Evolutionary conservation across 495 filamentous ascomycete genomes (phyloP).

Genomic region (Filosporella fistucella): DNA sequence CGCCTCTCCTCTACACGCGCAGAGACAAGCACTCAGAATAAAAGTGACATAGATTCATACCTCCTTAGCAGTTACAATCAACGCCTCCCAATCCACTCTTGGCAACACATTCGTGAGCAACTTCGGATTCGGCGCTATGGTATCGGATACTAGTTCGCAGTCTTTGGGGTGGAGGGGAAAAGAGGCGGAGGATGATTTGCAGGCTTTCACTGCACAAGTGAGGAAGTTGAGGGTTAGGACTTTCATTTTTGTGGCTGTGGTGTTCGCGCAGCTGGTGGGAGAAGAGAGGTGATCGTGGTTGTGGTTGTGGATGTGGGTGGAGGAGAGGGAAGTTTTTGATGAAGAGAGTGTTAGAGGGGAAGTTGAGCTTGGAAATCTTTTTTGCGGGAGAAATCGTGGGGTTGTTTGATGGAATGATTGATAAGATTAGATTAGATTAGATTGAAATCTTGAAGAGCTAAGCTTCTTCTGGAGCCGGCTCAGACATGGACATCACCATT

Average conservation of each 20-base stretch:
- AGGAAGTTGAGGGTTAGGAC: conserved; percentile 95
- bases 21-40: not conserved
- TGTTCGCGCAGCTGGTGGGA: not conserved
- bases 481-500: not conserved
- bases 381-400: conserved; percentile 6
- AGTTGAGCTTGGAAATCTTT: not conserved
- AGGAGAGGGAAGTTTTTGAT: not conserved
- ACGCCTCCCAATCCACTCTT: conserved; percentile 81
- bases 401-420: conserved; percentile 1
- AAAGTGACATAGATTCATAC: conserved; percentile 39
- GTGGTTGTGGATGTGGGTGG: not conserved
- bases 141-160: conserved; percentile 79
- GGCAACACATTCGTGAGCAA: conserved; percentile 81
- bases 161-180: conserved; percentile 91
- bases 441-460: too few species aligned
- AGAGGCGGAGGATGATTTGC: conserved; percentile 69
- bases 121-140: conserved; percentile 70
- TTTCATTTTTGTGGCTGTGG: conserved; percentile 60
- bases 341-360: not conserved
- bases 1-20: too few species aligned
- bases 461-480: not conserved
- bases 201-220: conserved; percentile 90
- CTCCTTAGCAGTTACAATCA: conserved; percentile 72
- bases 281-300: not conserved
- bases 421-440: conserved; percentile 9